These are phyloP conservation scores for Phytophthora litchii DNA, from an alignment of 352 stramenopile species.

Conservation along the genomic window DNA sequence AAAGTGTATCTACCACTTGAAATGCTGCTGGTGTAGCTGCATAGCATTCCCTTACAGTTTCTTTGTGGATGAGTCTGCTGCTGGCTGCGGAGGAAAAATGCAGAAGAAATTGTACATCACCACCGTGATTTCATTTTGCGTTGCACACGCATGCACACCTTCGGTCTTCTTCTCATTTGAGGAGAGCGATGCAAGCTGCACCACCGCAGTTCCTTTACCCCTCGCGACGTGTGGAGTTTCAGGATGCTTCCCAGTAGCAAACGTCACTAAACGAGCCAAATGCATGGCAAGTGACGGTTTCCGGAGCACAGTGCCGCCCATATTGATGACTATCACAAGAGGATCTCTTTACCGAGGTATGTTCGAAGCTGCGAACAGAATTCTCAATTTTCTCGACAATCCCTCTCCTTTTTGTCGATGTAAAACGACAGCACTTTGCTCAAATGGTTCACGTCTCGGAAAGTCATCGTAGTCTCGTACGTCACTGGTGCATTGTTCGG, in stretches of 20 bases:
- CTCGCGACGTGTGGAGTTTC: conserved; percentile 1
- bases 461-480: conserved; percentile 3
- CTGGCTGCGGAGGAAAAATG: background rate
- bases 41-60: no score
- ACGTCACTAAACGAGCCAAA: conserved; percentile 11
- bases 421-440: conserved; percentile 14
- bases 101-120: conserved; percentile 31
- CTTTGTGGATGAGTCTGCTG: background rate
- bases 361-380: conserved; percentile 14
- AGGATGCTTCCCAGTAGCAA: conserved; percentile 2
- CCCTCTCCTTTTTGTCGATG: conserved; percentile 8
- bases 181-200: conserved; percentile 3
- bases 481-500: conserved; percentile 8
- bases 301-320: conserved; percentile 16
- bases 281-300: conserved; percentile 15
- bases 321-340: conserved; percentile 12
- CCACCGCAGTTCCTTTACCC: background rate
- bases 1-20: no score
- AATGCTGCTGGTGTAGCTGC: no score
- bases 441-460: conserved; percentile 26
- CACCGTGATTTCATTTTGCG: conserved; percentile 7
- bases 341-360: conserved; percentile 17
- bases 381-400: conserved; percentile 3
- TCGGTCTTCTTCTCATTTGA: background rate
- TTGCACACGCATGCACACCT: conserved; percentile 2